These are phyloP conservation scores for Phytopythium vexans DNA, from an alignment of 352 stramenopile species.

Conservation along the genomic window DNA sequence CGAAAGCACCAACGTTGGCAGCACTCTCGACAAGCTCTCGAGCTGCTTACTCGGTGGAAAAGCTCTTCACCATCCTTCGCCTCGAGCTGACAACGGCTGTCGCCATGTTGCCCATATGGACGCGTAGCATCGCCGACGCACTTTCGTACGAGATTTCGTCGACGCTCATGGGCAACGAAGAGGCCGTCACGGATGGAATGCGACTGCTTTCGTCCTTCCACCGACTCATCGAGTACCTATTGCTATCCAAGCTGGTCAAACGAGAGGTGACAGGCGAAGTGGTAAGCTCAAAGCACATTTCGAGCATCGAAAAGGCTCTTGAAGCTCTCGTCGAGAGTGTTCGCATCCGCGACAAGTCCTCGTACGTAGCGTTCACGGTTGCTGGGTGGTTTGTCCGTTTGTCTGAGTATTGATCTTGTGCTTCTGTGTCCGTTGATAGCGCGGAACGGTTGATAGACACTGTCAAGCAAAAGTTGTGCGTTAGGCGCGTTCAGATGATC, in stretches of 20 bases:
- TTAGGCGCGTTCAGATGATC: conserved; percentile 61
- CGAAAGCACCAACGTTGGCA: conserved; percentile 15
- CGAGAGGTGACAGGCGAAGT: conserved; percentile 49
- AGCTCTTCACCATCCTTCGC: conserved; percentile 50
- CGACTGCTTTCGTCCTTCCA: conserved; percentile 58
- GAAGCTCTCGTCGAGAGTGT: conserved; percentile 58
- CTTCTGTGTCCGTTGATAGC: conserved; percentile 8
- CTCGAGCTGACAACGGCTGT: conserved; percentile 36
- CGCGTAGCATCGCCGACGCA: conserved; percentile 44
- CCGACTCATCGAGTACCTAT: conserved; percentile 45
- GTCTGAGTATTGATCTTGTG: neutral
- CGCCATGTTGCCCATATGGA: conserved; percentile 46
- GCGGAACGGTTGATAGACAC: conserved; percentile 67
- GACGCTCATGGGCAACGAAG: conserved; percentile 34
- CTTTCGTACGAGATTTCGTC: conserved; percentile 58
- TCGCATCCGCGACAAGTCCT: conserved; percentile 55
- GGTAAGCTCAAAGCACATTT: conserved; percentile 55
- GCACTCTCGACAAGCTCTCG: conserved; percentile 40
- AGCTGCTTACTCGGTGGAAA: conserved; percentile 48
- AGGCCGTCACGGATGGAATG: conserved; percentile 41
- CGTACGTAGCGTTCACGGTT: conserved; percentile 20
- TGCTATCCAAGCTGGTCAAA: conserved; percentile 46
- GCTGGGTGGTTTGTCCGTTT: neutral
- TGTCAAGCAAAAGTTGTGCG: conserved; percentile 65
- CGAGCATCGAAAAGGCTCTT: conserved; percentile 65